A percentile compares a stretch with the other conserved stretches of the same genome.
These are phyloP conservation scores for Auricularia cornea DNA, from an alignment of 768 basidiomycete species.

Conservation along the genomic window DNA sequence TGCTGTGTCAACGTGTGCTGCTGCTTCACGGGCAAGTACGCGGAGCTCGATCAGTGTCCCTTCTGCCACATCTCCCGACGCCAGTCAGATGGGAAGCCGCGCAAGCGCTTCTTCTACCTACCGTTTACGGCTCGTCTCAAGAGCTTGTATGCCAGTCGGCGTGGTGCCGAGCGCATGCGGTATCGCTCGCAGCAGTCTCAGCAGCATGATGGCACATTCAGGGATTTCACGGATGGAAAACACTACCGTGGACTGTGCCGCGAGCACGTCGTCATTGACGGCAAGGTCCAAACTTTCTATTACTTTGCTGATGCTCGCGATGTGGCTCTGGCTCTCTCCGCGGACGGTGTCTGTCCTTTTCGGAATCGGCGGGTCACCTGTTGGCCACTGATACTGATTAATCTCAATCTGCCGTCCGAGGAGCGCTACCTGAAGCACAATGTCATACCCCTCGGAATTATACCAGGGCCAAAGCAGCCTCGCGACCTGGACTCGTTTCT, in stretches of 20 bases:
- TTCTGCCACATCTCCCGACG: conserved; percentile 26
- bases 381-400: conserved; percentile 12
- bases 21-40: conserved; percentile 27
- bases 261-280: not conserved
- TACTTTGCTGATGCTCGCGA: not conserved
- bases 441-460: conserved; percentile 14
- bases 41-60: conserved; percentile 23
- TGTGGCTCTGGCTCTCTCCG: not conserved
- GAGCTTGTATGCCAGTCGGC: conserved; percentile 15
- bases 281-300: not conserved
- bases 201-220: not conserved
- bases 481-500: conserved; percentile 14
- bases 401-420: conserved; percentile 15
- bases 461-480: conserved; percentile 14
- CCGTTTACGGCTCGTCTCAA: conserved; percentile 31
- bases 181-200: not conserved
- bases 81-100: conserved; percentile 14
- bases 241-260: not conserved
- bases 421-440: conserved; percentile 11
- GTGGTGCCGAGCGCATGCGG: conserved; percentile 9
- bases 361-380: conserved; percentile 13
- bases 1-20: conserved; percentile 38
- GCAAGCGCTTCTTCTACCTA: conserved; percentile 27
- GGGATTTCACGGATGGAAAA: not conserved
- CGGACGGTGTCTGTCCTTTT: conserved; percentile 1